Base-by-base conservation (phyloP, 257 asterid species). In the Fraxinus americana region DNA sequence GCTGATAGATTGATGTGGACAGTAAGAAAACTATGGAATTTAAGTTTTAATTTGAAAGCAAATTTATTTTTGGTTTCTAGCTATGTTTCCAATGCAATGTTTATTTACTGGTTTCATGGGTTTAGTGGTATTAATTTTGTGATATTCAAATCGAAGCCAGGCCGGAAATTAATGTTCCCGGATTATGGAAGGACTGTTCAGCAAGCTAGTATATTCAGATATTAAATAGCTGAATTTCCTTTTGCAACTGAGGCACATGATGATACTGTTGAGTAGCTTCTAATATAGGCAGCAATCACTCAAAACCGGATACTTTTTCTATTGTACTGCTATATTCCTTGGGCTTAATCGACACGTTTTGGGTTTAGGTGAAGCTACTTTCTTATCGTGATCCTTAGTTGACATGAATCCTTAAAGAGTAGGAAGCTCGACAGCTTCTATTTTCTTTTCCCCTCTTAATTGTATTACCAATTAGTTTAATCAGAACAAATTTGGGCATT, bases 11-110 rank as follows among this genome's bases (percentile, higher is more conserved):
- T 76, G 79, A 54, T 73, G 67, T 25, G 32, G 13, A 39, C 45
- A 63, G 67, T 71, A 67, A 19, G 75, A 69, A 54, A 73, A 34
- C 43, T n/a, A 32, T 70, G 72, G 45, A 74, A 48, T 61, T 76
- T 36, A 63, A 65, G 63, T 73, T 80, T 38, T 66, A 54, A n/a
- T 63, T 72, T 48, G 25, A 36, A 63, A 13, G 54, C 52, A 69
- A 30, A 38, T 41, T 36, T 52, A 48, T n/a, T 75, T 72, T 67
- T 8, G 77, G 52, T 71, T 78, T 54, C 71, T 54, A 68, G 32
- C 61, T 29, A 7, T 57, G 43, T 48, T 34, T 79, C 35, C 69
- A 63, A 2, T 27, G 69, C 69, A 23, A 27, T 25, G 17, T 25
- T 27, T 63, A 10, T 63, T 39, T 43, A 8, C 69, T 63, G 36